phyloP scores from a whole-genome alignment of 345 rosid species.

The Camelina hispida region DNA sequence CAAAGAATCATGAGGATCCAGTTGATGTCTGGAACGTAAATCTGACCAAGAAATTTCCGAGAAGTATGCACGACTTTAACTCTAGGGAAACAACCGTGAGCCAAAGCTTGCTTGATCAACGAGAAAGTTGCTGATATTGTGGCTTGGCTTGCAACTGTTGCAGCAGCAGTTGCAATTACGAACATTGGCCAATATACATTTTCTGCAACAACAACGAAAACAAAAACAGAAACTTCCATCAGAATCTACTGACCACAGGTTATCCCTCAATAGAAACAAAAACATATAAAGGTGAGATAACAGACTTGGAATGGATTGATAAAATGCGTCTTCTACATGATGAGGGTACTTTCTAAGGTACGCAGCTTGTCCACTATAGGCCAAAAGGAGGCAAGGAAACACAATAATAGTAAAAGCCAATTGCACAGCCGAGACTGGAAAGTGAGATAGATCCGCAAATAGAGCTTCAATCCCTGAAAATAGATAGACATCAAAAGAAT shows the following conservation, averaged over 20 bases:
- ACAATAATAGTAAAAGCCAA: slow-evolving; percentile 83
- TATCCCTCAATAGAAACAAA: background rate
- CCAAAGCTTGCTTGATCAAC: slow-evolving; percentile 84
- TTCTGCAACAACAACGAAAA: slow-evolving; percentile 30
- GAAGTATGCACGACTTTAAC: slow-evolving; percentile 91
- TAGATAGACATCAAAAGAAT: slow-evolving; percentile 9
- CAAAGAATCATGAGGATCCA: slow-evolving; percentile 89
- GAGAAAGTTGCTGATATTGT: slow-evolving; percentile 89
- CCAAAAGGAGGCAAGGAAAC: slow-evolving; percentile 92
- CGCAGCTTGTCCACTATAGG: slow-evolving; percentile 97
- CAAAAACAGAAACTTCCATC: slow-evolving; percentile 30
- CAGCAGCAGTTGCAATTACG: slow-evolving; percentile 70
- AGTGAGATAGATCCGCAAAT: slow-evolving; percentile 90
- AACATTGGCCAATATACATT: slow-evolving; percentile 80
- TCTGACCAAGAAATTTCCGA: slow-evolving; percentile 74
- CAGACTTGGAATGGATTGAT: slow-evolving; percentile 89
- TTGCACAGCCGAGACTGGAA: slow-evolving; percentile 87
- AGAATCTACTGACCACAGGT: background rate
- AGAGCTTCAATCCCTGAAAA: slow-evolving; percentile 91
- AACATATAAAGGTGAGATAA: background rate
- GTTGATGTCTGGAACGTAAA: slow-evolving; percentile 83
- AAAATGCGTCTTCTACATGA: slow-evolving; percentile 79
- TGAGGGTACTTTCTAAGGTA: slow-evolving; percentile 67
- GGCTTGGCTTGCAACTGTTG: slow-evolving; percentile 86
- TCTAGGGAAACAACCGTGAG: slow-evolving; percentile 84